Base-by-base conservation (phyloP, 148 eudicot genomes). In the Spergularia marina region DNA sequence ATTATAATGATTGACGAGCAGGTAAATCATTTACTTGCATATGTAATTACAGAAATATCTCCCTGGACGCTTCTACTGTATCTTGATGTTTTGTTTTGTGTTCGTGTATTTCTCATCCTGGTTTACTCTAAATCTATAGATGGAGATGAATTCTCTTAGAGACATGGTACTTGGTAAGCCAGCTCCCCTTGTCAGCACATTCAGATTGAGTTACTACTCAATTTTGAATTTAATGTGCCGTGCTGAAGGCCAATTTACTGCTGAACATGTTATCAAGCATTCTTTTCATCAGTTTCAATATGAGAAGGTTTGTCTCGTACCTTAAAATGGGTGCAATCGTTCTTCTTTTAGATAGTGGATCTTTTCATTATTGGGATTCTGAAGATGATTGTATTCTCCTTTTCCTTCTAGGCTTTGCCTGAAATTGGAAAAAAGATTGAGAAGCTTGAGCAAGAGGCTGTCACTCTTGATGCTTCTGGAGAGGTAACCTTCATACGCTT, bases 241-340 rank as follows among this genome's bases (percentile, higher is more conserved):
- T 53, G 96, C 97, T 52, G 96, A 91, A 84, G 99, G 97, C 74
- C 97, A 92, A 53, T 95, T 92, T 75, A 92, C 96, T 40, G 99
- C 99, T 66, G 99, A 95, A 85, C 99, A 95, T 88, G 97, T 95
- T 70, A 92, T 92, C 74, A 89, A 78, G 83, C 83, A 92, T 84
- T 95, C 99, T 57, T 95, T 95, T 83, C 99, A 95, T 81, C 99
- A 95, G 66, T 92, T 95, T 79, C 99, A 92, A 70, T 85, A 95
- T 72, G 99, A 95, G 80, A 95, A 95, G 99, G 99, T 95, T 83
- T 69, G 58, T 44, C 54, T 74, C 63, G 30, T 58, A 53, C 71
- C 69, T 44, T 49, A 34, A 49, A 17, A 73, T 65, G 30, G 6
- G 9, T 25, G 52, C 61, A 41, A 7, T 62, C 49, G 65, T 72